Evolutionary conservation across 2,329 filamentous ascomycete genomes (phyloP), one percentile per base, ranked within the genome.

Genomic region (Monilinia aucupariae): DNA sequence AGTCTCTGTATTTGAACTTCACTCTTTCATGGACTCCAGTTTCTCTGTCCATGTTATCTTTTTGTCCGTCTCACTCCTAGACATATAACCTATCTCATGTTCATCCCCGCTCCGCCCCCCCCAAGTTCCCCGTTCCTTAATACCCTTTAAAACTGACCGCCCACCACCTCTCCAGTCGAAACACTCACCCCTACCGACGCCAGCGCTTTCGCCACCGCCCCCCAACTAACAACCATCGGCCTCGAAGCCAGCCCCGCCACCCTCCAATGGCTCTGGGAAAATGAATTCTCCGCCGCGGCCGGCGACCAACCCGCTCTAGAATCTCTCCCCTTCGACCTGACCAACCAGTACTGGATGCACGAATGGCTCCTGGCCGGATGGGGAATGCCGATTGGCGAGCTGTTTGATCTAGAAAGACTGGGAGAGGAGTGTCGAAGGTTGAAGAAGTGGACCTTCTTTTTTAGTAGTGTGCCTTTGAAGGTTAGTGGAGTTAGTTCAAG

Each of bases 391-490:
- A 79, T 81, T 45, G 79, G 80, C 0, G 80, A 82, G 69, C 67
- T 81, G 53, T 81, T 81, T 63, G 75, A 81, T 59, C 65, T 81
- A 15, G 78, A 80, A 54, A 69, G 64, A 3, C 63, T 81, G 12
- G 67, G 81, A 0, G 75, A 75, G 47, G 78, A 82, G 54, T 85
- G 85, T 70, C 78, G 78, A 71, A 76, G 78, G 71, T 77, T 78
- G 60, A 74, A 76, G 17, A 76, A 80, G 39, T 88, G 84, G 75
- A 81, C 78, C 6, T 89, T 88, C 70, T 80, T 89, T 75, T 78
- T 88, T 30, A 83, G 81, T 0, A 86, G 82, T 65, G 78, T 78
- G 17, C 84, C 85, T 0, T 74, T 85, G 41, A 86, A 87, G 70
- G 80, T 83, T 49, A 60, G 65, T 64, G 86, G 87, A 70, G 80